Evolutionary conservation across 2,329 filamentous ascomycete genomes (phyloP), one percentile per base, ranked within the genome.

Genomic region (Triangularia setosa): DNA sequence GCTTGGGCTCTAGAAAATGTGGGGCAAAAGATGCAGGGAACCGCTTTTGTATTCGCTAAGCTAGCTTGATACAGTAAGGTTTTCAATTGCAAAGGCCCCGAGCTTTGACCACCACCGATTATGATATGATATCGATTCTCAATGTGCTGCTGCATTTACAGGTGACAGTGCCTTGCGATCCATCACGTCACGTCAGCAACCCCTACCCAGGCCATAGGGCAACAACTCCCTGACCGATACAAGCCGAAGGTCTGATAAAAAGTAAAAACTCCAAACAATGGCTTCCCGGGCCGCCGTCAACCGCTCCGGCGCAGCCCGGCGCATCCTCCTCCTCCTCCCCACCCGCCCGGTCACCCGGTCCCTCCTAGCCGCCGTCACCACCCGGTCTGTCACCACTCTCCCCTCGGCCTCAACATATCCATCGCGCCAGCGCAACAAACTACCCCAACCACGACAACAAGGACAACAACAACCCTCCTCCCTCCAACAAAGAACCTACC

Each of bases 401-500:
- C n/a, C 23, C 33, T 40, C 21, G 5, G 8, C 30, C 21, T n/a
- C 30, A n/a, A 9, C 30, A 16, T 3, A 25, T n/a, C 18, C 23
- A 12, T 58, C 55, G 24, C 14, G 23, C 55, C 23, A 23, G 24
- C 40, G 12, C 63, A 52, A 59, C 61, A 25, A 16, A 59, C n/a
- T n/a, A 23, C 7, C 56, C 55, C n/a, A 48, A 21, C 59, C 60
- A n/a, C 54, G 16, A 25, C 7, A 24, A 18, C 44, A 30, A 35
- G 48, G 30, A 44, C 40, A 56, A 58, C 23, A n/a, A 52, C 61
- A 61, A 33, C 30, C 30, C n/a, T n/a, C n/a, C n/a, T n/a, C n/a
- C 57, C 66, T 40, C 67, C 60, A 28, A 64, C 28, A 23, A 52
- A 60, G 62, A 24, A 59, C 73, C 60, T 95, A 93, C 80, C 90